Conservation (phyloP, 345 rosid genomes). For the Durio zibethinus region DNA sequence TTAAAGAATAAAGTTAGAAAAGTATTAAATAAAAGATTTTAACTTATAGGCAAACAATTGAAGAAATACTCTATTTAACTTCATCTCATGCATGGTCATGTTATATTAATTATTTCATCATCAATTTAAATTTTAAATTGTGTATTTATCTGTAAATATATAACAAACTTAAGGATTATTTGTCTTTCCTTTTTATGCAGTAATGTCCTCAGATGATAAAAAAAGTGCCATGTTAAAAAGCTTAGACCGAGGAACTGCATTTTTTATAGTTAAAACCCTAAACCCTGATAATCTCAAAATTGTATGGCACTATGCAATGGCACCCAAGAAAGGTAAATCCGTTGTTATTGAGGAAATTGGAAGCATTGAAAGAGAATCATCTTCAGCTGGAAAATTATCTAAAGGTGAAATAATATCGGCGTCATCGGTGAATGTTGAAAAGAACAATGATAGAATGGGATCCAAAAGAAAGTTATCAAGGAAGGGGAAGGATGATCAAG, state of each 20-base stretch:
- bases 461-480: not conserved
- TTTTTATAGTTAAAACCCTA: conserved; percentile 60
- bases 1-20: not conserved
- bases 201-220: conserved; percentile 62
- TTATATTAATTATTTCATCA: too few relatives aligned
- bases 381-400: not conserved
- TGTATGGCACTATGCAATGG: conserved; percentile 50
- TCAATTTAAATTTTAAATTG: not conserved
- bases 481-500: not conserved
- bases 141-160: not conserved
- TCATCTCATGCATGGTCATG: too few relatives aligned
- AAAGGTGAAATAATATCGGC: too few relatives aligned
- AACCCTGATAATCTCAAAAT: conserved; percentile 42
- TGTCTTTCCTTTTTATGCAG: conserved; percentile 27
- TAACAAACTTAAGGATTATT: not conserved
- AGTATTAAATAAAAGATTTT: not conserved
- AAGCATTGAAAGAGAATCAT: not conserved
- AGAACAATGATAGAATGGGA: not conserved
- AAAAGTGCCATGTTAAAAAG: conserved; percentile 38
- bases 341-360: conserved; percentile 11
- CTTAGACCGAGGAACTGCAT: conserved; percentile 55
- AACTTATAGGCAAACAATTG: not conserved
- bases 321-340: conserved; percentile 37
- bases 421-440: not conserved
- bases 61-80: not conserved